A percentile compares a stretch with the other conserved stretches of the same genome.
These are phyloP conservation scores for Lyophyllum shimeji DNA, from an alignment of 768 basidiomycete genomes.

Conservation along the genomic window DNA sequence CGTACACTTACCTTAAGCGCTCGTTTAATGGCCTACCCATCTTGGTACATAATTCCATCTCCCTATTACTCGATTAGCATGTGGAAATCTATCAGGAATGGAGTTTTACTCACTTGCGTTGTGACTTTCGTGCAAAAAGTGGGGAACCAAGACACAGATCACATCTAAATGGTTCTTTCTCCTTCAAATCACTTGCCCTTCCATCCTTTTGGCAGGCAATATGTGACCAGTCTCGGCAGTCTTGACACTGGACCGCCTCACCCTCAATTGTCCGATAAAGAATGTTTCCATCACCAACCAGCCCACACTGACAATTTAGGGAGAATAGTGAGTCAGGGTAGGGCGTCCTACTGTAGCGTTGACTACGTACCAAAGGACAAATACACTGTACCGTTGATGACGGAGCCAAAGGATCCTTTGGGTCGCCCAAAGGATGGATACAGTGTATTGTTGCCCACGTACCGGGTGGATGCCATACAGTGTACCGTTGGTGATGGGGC, in stretches of 20 bases:
- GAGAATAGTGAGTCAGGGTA: too few species aligned
- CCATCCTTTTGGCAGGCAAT: conserved; percentile 26
- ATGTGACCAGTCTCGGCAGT: conserved; percentile 23
- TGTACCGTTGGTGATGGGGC: too few species aligned
- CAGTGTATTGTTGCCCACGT: too few species aligned
- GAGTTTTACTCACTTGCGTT: background rate
- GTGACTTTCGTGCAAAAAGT: background rate
- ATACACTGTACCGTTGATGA: too few species aligned
- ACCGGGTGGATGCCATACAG: too few species aligned
- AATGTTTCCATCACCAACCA: conserved; percentile 3
- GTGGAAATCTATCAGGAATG: background rate
- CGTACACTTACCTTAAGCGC: background rate
- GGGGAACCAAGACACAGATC: conserved; percentile 12
- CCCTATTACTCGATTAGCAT: background rate
- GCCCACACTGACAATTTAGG: too few species aligned
- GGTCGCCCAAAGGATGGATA: too few species aligned
- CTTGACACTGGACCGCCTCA: conserved; percentile 19
- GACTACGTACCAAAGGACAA: too few species aligned
- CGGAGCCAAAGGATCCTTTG: too few species aligned
- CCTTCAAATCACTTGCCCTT: conserved; percentile 16
- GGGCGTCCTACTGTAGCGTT: too few species aligned
- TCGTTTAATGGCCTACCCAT: background rate
- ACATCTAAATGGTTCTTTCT: conserved; percentile 13
- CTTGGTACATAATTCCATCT: background rate
- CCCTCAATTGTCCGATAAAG: conserved; percentile 9